Evolutionary conservation across 1,284 basidiomycete species (phyloP).

Genomic region (Sporisorium graminicola): DNA sequence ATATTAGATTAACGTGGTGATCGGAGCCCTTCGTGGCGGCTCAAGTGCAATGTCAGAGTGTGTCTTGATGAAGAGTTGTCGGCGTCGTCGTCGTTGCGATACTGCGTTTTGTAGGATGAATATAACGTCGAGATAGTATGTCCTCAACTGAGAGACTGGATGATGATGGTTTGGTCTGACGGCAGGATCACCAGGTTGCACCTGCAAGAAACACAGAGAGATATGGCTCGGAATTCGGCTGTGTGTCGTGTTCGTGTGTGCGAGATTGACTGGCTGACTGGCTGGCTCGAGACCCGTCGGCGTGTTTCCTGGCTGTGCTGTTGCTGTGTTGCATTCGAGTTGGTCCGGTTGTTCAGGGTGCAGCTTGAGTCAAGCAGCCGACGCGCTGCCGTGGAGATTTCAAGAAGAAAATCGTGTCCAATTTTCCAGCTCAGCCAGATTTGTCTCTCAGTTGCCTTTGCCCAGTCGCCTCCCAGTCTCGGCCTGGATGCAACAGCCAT

Average conservation of each 20-base stretch:
- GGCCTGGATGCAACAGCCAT: conserved; percentile 8
- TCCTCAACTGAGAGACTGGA: not conserved
- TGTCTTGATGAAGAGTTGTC: not conserved
- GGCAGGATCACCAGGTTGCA: not conserved
- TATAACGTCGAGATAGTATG: not conserved
- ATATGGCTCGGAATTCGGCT: conserved; percentile 24
- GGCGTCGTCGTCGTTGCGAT: not conserved
- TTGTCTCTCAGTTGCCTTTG: not conserved
- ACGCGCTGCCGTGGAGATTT: conserved; percentile 9
- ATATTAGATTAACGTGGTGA: not conserved
- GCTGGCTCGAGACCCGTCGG: not conserved
- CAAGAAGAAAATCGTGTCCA: conserved; percentile 13
- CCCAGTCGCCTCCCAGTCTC: conserved; percentile 3
- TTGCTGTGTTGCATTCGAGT: conserved; percentile 3
- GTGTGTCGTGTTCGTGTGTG: not conserved
- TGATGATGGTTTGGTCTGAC: not conserved
- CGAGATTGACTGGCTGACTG: not conserved
- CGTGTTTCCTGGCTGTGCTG: not conserved
- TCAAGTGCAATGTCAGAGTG: not conserved
- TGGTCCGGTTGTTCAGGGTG: conserved; percentile 10
- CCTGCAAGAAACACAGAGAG: not conserved
- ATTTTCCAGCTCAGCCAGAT: conserved; percentile 10
- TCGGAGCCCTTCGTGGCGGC: not conserved
- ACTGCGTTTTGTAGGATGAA: not conserved
- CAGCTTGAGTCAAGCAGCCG: too few species aligned